phyloP scores from a whole-genome alignment of 352 stramenopile genomes.

The Globisporangium nodosum region DNA sequence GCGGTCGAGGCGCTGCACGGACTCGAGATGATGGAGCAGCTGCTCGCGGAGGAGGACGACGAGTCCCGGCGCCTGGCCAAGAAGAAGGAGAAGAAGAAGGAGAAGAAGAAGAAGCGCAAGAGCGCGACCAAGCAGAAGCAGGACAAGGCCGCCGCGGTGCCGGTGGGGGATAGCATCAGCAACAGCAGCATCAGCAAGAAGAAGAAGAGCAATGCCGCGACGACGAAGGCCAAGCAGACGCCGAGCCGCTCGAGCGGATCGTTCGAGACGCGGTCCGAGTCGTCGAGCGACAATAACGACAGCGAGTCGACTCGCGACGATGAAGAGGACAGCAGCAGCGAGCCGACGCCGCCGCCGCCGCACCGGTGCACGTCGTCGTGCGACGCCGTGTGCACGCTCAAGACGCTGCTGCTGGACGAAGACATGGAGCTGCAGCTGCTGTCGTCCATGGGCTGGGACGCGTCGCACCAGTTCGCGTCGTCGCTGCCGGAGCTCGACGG shows the following conservation, averaged over 20 bases:
- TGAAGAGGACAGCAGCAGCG: slow-evolving; percentile 17
- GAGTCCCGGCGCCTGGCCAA: slow-evolving; percentile 66
- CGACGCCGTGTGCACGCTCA: slow-evolving; percentile 40
- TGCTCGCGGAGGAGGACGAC: slow-evolving; percentile 81
- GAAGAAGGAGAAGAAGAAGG: slow-evolving; percentile 87
- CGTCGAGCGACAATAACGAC: slow-evolving; percentile 20
- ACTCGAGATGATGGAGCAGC: slow-evolving; percentile 84
- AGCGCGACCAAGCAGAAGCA: slow-evolving; percentile 70
- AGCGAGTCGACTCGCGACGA: slow-evolving; percentile 31
- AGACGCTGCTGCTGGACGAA: slow-evolving; percentile 57
- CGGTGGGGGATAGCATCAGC: slow-evolving; percentile 13
- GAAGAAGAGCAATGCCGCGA: slow-evolving; percentile 18
- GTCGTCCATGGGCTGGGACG: slow-evolving; percentile 82
- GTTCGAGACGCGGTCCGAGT: slow-evolving; percentile 36
- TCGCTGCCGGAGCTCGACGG: slow-evolving; percentile 65
- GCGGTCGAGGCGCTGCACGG: slow-evolving; percentile 79
- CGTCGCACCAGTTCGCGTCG: slow-evolving; percentile 46
- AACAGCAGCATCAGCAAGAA: slow-evolving; percentile 13
- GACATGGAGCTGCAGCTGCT: slow-evolving; percentile 72
- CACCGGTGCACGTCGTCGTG: slow-evolving; percentile 52
- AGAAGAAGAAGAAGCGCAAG: slow-evolving; percentile 89
- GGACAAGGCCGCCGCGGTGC: slow-evolving; percentile 20
- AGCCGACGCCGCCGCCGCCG: slow-evolving; percentile 13
- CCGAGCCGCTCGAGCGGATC: slow-evolving; percentile 19
- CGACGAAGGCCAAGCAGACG: slow-evolving; percentile 17